Percentiles rank a stretch among this genome's conserved stretches.
These are phyloP conservation scores for Aspergillus conjunctus DNA, from an alignment of 495 filamentous ascomycete genomes.

Conservation along the genomic window DNA sequence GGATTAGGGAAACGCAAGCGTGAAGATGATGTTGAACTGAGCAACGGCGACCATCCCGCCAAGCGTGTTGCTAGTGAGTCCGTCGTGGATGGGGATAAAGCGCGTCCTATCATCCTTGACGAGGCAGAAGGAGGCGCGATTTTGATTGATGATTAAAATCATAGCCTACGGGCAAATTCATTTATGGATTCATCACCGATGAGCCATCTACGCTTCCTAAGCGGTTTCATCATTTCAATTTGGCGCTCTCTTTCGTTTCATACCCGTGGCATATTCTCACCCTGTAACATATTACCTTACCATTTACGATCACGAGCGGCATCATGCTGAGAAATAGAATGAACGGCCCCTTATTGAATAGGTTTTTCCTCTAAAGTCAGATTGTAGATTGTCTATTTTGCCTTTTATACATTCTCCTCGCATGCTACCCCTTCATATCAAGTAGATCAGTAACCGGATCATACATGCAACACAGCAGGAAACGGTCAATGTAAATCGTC, in stretches of 20 bases:
- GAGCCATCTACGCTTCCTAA: not conserved
- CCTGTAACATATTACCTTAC: conserved; percentile 15
- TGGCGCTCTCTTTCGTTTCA: not conserved
- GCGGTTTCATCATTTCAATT: not conserved
- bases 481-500: not conserved
- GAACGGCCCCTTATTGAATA: not conserved
- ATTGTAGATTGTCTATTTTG: too few relatives aligned
- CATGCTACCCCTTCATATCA: too few relatives aligned
- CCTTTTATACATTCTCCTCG: too few relatives aligned
- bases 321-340: conserved; percentile 3
- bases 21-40: conserved; percentile 44
- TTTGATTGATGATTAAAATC: conserved; percentile 64
- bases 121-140: conserved; percentile 68
- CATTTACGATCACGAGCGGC: conserved; percentile 9
- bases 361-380: too few relatives aligned
- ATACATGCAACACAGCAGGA: not conserved
- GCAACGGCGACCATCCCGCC: conserved; percentile 39
- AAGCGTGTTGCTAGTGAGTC: conserved; percentile 48
- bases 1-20: conserved; percentile 48
- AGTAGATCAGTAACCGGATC: not conserved
- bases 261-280: conserved; percentile 3
- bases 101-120: conserved; percentile 53
- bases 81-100: conserved; percentile 33
- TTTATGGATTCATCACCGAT: not conserved
- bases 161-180: not conserved